These are phyloP conservation scores for Rhizophagus sp. DNA, from an alignment of 192 early-diverging fungal genomes.

Conservation along the genomic window DNA sequence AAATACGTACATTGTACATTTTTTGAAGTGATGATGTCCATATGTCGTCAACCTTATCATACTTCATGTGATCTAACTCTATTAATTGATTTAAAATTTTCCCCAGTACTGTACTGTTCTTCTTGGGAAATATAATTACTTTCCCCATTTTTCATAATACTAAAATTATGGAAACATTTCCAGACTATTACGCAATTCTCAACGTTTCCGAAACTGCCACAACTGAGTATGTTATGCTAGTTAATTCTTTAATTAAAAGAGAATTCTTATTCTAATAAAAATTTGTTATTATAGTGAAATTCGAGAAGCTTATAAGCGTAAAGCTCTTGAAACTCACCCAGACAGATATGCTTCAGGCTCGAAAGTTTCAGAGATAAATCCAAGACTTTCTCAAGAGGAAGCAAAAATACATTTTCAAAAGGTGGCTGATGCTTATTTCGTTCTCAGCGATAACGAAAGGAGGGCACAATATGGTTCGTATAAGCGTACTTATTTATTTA, in stretches of 20 bases:
- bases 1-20: too few species aligned
- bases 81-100: too few species aligned
- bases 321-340: conserved; percentile 70
- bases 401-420: conserved; percentile 62
- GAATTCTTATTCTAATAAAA: neutral
- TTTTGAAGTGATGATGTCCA: too few species aligned
- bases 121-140: too few species aligned
- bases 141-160: too few species aligned
- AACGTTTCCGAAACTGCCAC: conserved; percentile 62
- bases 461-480: conserved; percentile 55
- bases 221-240: conserved; percentile 34
- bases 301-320: conserved; percentile 78
- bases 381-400: conserved; percentile 36
- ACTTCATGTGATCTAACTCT: too few species aligned
- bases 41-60: too few species aligned
- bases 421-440: conserved; percentile 80
- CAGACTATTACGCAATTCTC: conserved; percentile 70
- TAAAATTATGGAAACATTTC: conserved; percentile 35
- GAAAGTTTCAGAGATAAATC: conserved; percentile 45
- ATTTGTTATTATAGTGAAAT: conserved; percentile 46
- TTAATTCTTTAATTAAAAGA: neutral
- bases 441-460: conserved; percentile 55
- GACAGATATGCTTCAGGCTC: conserved; percentile 57
- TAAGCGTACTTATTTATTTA: neutral
- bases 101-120: too few species aligned